Percentiles rank a stretch among this genome's conserved stretches.
Evolutionary conservation across 495 filamentous ascomycete genomes (phyloP).

Genomic region (Neurospora sp.): DNA sequence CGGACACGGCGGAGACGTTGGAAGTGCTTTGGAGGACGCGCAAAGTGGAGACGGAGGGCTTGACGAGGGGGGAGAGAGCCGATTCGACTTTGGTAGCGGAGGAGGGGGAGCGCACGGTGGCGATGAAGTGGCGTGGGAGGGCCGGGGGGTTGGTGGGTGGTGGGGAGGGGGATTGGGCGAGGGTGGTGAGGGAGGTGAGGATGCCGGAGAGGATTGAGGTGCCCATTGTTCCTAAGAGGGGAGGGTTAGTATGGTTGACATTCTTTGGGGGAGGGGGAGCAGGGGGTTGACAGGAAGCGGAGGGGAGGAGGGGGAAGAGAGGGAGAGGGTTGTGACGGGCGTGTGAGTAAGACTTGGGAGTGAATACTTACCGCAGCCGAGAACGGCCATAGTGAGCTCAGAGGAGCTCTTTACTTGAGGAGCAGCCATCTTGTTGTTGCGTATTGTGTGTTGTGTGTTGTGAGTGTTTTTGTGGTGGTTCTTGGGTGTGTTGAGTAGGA

Average conservation of each 20-base stretch:
- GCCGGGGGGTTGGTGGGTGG: constrained; percentile 38
- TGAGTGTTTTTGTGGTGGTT: not conserved
- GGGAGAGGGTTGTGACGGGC: not conserved
- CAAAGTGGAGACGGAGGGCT: constrained; percentile 33
- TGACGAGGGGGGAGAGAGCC: constrained; percentile 31
- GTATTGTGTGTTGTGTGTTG: not conserved
- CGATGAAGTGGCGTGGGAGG: constrained; percentile 64
- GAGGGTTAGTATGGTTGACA: not conserved
- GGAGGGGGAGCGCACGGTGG: constrained; percentile 57
- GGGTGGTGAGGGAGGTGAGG: constrained; percentile 48
- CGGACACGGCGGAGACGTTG: constrained; percentile 48
- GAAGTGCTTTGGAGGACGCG: constrained; percentile 35
- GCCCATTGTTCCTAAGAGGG: constrained; percentile 59
- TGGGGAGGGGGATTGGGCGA: constrained; percentile 41
- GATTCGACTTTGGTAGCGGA: constrained; percentile 43
- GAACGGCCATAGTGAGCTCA: constrained; percentile 56
- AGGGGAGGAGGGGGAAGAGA: too few relatives aligned
- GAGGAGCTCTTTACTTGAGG: constrained; percentile 20
- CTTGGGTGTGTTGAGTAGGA: not conserved
- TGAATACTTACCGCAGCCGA: constrained; percentile 56
- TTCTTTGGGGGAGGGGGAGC: too few relatives aligned
- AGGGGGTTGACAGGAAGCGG: too few relatives aligned
- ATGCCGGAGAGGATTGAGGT: constrained; percentile 78
- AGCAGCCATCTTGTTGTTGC: constrained; percentile 10
- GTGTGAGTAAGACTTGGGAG: too few relatives aligned